phyloP scores from a whole-genome alignment of 306 rosid genomes.

The Rosa multiflora region DNA sequence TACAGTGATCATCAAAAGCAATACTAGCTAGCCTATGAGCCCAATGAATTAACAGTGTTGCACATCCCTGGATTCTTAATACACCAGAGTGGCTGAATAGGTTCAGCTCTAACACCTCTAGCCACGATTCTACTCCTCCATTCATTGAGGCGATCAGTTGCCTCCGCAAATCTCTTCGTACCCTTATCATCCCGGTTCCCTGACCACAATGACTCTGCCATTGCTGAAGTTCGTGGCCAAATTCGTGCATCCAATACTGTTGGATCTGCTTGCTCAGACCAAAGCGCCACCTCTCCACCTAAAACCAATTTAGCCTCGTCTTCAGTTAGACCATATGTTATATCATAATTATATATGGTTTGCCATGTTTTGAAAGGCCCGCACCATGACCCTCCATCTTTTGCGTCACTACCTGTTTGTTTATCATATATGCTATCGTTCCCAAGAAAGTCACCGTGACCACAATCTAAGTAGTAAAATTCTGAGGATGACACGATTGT shows the following conservation, averaged over 20 bases:
- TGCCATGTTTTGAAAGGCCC: conserved; percentile 93
- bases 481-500: conserved; percentile 69
- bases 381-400: conserved; percentile 85
- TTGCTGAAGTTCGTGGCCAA: conserved; percentile 85
- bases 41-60: conserved; percentile 32
- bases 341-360: conserved; percentile 69
- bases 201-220: conserved; percentile 84
- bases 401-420: conserved; percentile 28
- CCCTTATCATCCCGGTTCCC: conserved; percentile 69
- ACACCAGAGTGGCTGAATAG: conserved; percentile 94
- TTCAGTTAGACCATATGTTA: conserved; percentile 56
- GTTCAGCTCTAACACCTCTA: conserved; percentile 84
- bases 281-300: conserved; percentile 92
- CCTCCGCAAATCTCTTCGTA: conserved; percentile 62
- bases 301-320: conserved; percentile 73
- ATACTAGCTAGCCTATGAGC: no score
- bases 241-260: conserved; percentile 67
- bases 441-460: conserved; percentile 73
- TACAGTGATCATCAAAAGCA: no score
- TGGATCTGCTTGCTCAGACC: conserved; percentile 84
- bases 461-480: conserved; percentile 86
- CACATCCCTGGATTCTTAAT: conserved; percentile 84
- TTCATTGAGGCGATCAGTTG: conserved; percentile 76
- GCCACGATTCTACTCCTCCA: conserved; percentile 78
- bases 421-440: conserved; percentile 51